These are phyloP conservation scores for Cystobasidium onofrii DNA, from an alignment of 768 basidiomycete species.

Conservation along the genomic window DNA sequence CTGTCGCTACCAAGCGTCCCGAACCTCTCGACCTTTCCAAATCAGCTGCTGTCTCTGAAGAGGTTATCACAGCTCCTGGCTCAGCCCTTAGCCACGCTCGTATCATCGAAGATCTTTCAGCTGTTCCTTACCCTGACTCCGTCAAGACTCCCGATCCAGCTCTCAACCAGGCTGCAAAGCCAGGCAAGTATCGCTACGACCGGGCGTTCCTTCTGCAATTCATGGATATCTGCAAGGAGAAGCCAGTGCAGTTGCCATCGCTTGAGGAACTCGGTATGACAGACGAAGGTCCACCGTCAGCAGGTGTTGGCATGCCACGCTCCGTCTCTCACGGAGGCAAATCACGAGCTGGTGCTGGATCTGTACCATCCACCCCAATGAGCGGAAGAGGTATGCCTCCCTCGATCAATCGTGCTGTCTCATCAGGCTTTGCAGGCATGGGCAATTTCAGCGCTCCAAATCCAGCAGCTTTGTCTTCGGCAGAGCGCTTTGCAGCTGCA, in stretches of 20 bases:
- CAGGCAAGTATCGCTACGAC: conserved; percentile 94
- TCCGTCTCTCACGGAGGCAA: conserved; percentile 39
- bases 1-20: conserved; percentile 32
- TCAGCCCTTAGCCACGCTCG: conserved; percentile 63
- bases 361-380: conserved; percentile 15
- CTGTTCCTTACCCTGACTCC: conserved; percentile 71
- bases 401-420: conserved; percentile 35
- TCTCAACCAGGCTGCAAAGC: conserved; percentile 71
- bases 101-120: conserved; percentile 70
- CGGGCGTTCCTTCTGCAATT: conserved; percentile 96
- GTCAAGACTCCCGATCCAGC: conserved; percentile 72
- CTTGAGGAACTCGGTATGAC: conserved; percentile 87
- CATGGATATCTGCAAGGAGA: conserved; percentile 88
- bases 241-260: conserved; percentile 79
- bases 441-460: conserved; percentile 38
- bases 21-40: conserved; percentile 23
- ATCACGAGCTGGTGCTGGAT: background rate
- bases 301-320: conserved; percentile 34
- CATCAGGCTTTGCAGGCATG: conserved; percentile 40
- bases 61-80: conserved; percentile 38
- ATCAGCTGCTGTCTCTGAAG: background rate
- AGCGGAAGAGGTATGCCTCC: conserved; percentile 35
- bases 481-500: conserved; percentile 37
- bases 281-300: conserved; percentile 43
- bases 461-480: conserved; percentile 20